Evolutionary conservation across 768 basidiomycete genomes (phyloP), one percentile per base, ranked within the genome.

Genomic region (Tylopilus balloui): DNA sequence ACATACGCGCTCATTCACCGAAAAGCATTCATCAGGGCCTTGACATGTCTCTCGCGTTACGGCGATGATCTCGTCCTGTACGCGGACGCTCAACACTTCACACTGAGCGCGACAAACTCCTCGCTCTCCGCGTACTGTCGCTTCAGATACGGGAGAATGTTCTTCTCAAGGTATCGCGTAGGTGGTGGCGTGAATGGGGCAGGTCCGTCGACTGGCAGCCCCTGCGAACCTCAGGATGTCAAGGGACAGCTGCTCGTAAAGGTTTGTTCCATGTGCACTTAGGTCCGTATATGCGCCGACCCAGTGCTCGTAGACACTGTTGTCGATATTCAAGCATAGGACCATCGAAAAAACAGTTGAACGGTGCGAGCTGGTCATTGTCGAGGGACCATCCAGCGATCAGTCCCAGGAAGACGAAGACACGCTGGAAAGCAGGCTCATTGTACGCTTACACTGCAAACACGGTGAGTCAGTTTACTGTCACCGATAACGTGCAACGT

Each of bases 41-140:
- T 92, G 41, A 72, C 78, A 5, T 92, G 91, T 66, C 71, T 92
- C 37, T 83, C 88, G 31, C 82, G 78, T 69, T 92, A 89, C 62
- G 87, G 90, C 42, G 90, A 92, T 51, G 88, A 92, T 52, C 69
- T 92, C 36, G 74, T 78, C 31, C 75, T 92, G 35, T 76, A 81
- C 50, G 88, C 85, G 8, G 78, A 79, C 9, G 62, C 74, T 0
- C 81, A 84, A 29, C 67, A 71, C 28, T 62, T 92, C 27, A 74
- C 81, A 6, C 64, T 92, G 23, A 88, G 86, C 45, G 72, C 83
- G 2, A 88, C 86, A 20, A 92, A 92, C 67, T 81, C 84, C 3
- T 83, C 89, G 5, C 79, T 84, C 60, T 86, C 90, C 32, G 89
- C 90, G 11, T 92, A 87, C 60, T 86, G 83, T 66, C 79, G 86